Base-by-base conservation (phyloP, 2,329 filamentous ascomycete genomes). In the Drechmeria coniospora region DNA sequence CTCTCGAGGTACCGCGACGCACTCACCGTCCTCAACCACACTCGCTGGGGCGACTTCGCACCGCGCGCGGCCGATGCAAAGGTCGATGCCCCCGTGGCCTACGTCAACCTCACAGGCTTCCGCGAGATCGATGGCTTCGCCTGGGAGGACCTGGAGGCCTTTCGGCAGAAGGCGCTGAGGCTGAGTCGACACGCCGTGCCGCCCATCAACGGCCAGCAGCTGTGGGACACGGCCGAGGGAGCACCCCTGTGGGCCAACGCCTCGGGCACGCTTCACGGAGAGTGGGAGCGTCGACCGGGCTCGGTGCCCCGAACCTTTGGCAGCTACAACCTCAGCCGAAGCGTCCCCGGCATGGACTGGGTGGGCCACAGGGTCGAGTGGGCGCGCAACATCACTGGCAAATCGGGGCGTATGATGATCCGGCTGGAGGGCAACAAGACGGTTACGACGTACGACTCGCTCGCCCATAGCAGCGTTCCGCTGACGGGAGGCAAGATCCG, bases 361-460 rank as follows among this genome's bases (percentile, higher is more conserved):
- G 63, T 69, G 14, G 60, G 46, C 16, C 50, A 51, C 30, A 62
- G 65, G 23, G 54, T 57, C 16, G 65, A 73, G 10, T 93, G 81
- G 66, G 70, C 70, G 15, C 69, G 81, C 36, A 94, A 94, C 50
- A 63, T 92, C 32, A 93, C 84, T 0, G 80, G 82, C 2, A 46
- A 51, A 2, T 62, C 70, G 26, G 82, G 82, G 10, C 73, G 67
- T 34, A 65, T 92, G 34, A 64, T 75, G 34, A 46, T 93, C 32
- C 68, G 75, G 10, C 38, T 59, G 30, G 57, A 92, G 25, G 68
- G 70, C 11, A 68, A 72, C 43, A 54, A 57, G 32, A 59, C 59
- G 14, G 47, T 55, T n/a, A 45, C 51, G 3, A 50, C 53, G 14
- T 66, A 65, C 29, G 54, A 57, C 29, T 53, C 61, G 31, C 39